Conservation (phyloP, 257 asterid genomes). For the Agastache rugosa region DNA sequence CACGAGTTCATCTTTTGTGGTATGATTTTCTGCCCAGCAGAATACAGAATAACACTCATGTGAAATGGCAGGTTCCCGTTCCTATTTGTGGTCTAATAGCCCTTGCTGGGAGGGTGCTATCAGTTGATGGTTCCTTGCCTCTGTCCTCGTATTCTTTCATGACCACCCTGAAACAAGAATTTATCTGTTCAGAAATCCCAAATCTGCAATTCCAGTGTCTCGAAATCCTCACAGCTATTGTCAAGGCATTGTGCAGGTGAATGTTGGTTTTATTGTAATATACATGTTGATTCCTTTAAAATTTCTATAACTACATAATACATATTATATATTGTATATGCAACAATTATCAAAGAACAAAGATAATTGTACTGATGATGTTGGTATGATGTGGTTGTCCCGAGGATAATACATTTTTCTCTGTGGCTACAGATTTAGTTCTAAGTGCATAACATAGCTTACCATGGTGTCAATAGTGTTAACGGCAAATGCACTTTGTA, state of each 20-base stretch:
- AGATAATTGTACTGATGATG: background rate
- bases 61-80: slow-evolving; percentile 69
- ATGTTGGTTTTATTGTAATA: slow-evolving; percentile 17
- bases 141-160: slow-evolving; percentile 53
- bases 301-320: background rate
- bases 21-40: slow-evolving; percentile 24
- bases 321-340: background rate
- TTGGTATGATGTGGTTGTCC: slow-evolving; percentile 15
- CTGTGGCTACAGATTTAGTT: background rate
- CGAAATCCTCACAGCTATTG: slow-evolving; percentile 71
- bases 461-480: background rate
- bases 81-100: slow-evolving; percentile 67
- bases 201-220: slow-evolving; percentile 65
- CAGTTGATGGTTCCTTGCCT: slow-evolving; percentile 72
- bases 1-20: slow-evolving; percentile 11
- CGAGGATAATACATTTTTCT: slow-evolving; percentile 16
- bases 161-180: slow-evolving; percentile 66
- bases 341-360: background rate
- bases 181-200: slow-evolving; percentile 79
- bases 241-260: slow-evolving; percentile 77
- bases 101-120: slow-evolving; percentile 74
- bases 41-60: slow-evolving; percentile 16
- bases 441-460: background rate
- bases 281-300: background rate
- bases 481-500: background rate